Evolutionary conservation across 108 stramenopile species (phyloP), one percentile per base, ranked within the genome.

Genomic region (Seminavis robusta): DNA sequence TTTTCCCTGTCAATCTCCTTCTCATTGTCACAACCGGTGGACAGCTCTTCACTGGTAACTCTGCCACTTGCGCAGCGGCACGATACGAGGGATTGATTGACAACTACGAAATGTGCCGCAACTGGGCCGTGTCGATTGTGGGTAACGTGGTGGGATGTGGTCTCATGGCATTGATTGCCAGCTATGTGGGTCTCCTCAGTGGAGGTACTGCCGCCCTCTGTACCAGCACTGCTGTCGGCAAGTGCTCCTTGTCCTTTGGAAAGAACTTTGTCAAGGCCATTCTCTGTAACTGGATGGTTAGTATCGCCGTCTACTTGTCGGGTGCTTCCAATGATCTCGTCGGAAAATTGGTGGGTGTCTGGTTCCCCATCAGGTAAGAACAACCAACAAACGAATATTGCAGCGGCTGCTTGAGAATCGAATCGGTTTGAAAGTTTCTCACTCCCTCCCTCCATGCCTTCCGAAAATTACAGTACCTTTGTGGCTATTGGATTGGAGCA

Each of bases 221-320:
- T 23, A 21, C 20, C 13, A 33, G 21, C 13, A 50, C 61, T 10
- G 64, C 71, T 25, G 44, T 55, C n/a, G 49, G 19, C 24, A 74
- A 75, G 63, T 48, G 47, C 23, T 29, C 61, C 9, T 13, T 21
- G 6, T 21, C 59, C 15, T 72, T 79, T 58, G 20, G 59, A 17
- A 39, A 40, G 73, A 32, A 73, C 69, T 36, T 83, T 39, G 44
- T 54, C 37, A 47, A 53, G 28, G 76, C 60, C 10, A 55, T 82
- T 39, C 31, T 69, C 32, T 78, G 77, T 61, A 83, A 80, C 75
- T 83, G 75, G 71, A 61, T 79, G 63, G 82, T 83, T 34, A 71
- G 71, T 60, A 40, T 73, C 2, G 71, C 71, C 16, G 59, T 73
- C 9, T 75, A 49, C 37, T 40, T 69, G 51, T 27, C 74, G 15